Conservation (phyloP, 2,329 filamentous ascomycete species). For the Diaporthe eres region DNA sequence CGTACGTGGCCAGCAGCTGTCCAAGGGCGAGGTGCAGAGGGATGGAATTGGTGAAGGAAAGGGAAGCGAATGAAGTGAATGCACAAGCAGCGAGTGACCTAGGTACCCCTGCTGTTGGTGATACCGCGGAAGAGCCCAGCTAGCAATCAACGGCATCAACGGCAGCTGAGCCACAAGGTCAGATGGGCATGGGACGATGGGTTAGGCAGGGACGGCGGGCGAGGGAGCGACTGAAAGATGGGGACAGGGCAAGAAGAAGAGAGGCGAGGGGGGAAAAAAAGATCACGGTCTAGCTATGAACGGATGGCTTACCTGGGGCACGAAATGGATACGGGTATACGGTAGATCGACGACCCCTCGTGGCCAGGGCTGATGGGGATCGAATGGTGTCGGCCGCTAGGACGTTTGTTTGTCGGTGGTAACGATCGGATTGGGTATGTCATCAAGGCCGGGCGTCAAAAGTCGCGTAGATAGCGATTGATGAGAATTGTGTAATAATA, state of each 20-base stretch:
- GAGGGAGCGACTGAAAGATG: not conserved
- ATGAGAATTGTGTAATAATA: not conserved
- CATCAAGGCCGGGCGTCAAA: not conserved
- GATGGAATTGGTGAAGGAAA: slow-evolving; percentile 10
- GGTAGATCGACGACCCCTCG: not conserved
- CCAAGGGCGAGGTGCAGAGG: not conserved
- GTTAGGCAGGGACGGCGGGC: not conserved
- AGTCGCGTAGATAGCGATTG: not conserved
- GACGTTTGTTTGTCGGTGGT: slow-evolving; percentile 9
- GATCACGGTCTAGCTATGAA: not conserved
- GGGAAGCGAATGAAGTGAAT: slow-evolving; percentile 16
- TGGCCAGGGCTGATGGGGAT: not conserved
- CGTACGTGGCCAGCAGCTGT: not conserved
- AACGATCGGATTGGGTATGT: not conserved
- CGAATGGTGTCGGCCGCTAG: not conserved
- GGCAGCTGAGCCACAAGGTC: slow-evolving; percentile 8
- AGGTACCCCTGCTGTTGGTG: slow-evolving; percentile 12
- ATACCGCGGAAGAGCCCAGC: slow-evolving; percentile 22
- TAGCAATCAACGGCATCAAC: slow-evolving; percentile 24
- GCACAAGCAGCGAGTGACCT: not conserved
- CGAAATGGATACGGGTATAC: slow-evolving; percentile 12
- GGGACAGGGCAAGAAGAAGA: not conserved
- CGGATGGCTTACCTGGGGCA: slow-evolving; percentile 14
- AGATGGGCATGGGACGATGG: slow-evolving; percentile 16
- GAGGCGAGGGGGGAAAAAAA: not conserved